Percentiles rank a stretch among this genome's conserved stretches.
phyloP scores from a whole-genome alignment of 2,329 filamentous ascomycete genomes.

The Atkinsonella hypoxylon region DNA sequence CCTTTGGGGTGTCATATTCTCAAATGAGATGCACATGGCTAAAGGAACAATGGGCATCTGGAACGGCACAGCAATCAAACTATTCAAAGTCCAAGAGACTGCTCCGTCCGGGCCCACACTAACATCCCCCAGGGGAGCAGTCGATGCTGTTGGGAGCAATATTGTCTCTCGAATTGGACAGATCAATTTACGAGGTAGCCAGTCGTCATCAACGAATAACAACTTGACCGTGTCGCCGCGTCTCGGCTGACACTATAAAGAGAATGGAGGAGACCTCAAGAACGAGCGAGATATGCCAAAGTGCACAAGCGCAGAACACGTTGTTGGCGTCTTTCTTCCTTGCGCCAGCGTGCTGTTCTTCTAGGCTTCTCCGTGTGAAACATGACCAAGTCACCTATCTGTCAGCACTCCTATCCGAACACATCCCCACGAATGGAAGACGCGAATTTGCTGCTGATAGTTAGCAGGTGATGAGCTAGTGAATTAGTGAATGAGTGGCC shows the following conservation, averaged over 20 bases:
- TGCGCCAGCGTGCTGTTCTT: not conserved
- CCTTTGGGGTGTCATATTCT: conserved; percentile 87
- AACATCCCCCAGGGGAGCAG: conserved; percentile 75
- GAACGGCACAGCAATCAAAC: conserved; percentile 78
- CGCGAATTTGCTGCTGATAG: not conserved
- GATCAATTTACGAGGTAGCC: conserved; percentile 53
- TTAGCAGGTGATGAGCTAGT: not conserved
- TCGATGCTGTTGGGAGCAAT: conserved; percentile 86
- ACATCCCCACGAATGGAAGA: not conserved
- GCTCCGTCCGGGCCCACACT: conserved; percentile 69
- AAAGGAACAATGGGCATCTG: conserved; percentile 86
- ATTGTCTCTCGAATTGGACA: conserved; percentile 78
- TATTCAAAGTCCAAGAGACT: conserved; percentile 84
- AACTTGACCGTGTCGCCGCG: conserved; percentile 8
- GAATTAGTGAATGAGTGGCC: not conserved
- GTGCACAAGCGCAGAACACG: not conserved
- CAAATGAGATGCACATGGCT: conserved; percentile 75
- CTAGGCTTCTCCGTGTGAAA: no score
- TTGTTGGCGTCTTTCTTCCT: not conserved
- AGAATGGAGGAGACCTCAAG: not conserved
- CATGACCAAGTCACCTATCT: no score
- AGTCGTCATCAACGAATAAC: conserved; percentile 11
- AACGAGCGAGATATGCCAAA: not conserved
- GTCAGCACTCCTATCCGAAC: not conserved
- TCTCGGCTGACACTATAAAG: conserved; percentile 1